Conservation (phyloP, 2,329 filamentous ascomycete genomes). For the Sclerotinia glacialis region DNA sequence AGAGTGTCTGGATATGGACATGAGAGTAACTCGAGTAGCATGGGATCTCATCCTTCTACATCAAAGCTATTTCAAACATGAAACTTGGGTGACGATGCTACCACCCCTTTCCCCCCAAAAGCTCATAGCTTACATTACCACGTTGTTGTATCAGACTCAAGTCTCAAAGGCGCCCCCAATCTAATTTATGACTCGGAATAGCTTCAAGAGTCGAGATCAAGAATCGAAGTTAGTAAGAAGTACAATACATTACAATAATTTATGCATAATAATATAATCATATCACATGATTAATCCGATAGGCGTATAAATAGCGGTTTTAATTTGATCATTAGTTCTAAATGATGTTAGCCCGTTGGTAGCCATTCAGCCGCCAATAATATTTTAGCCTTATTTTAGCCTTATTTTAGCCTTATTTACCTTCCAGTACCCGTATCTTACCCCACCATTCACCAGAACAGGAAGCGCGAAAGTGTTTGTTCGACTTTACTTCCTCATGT, state of each 20-base stretch:
- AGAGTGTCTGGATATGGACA: neutral
- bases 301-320: too few relatives aligned
- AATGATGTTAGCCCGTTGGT: too few relatives aligned
- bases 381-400: too few relatives aligned
- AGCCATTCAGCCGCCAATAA: neutral
- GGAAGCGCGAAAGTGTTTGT: constrained; percentile 13
- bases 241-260: too few relatives aligned
- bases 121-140: neutral
- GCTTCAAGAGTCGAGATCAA: neutral
- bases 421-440: too few relatives aligned
- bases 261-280: too few relatives aligned
- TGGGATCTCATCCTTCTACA: neutral
- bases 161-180: neutral
- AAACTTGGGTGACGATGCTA: constrained; percentile 4
- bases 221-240: too few relatives aligned
- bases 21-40: constrained; percentile 9
- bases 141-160: constrained; percentile 7
- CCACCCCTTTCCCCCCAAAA: neutral
- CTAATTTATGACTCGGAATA: too few relatives aligned
- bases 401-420: too few relatives aligned
- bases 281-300: too few relatives aligned
- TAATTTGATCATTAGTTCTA: too few relatives aligned
- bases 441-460: constrained; percentile 11
- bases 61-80: constrained; percentile 1
- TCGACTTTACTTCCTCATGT: constrained; percentile 12